Evolutionary conservation across 2,329 filamentous ascomycete genomes (phyloP).

Genomic region (Ophiosphaerella herpotricha): DNA sequence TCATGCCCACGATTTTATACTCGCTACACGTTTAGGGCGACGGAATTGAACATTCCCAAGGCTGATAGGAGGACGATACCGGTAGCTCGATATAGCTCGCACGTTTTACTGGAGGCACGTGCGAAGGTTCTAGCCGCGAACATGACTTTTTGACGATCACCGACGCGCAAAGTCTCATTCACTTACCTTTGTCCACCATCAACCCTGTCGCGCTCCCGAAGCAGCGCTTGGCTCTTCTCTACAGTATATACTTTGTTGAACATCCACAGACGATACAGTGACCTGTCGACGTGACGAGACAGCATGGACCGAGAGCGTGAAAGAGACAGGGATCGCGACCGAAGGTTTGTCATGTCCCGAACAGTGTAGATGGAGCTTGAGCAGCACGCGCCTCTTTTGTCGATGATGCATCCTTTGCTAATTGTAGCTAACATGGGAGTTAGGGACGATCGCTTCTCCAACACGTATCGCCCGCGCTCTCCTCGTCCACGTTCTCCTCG

Average conservation of each 20-base stretch:
- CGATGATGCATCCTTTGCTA: not conserved
- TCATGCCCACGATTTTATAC: too few relatives aligned
- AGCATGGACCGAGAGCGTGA: slow-evolving; percentile 47
- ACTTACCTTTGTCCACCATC: slow-evolving; percentile 6
- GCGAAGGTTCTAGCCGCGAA: slow-evolving; percentile 24
- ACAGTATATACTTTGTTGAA: slow-evolving; percentile 2
- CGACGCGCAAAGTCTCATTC: slow-evolving; percentile 10
- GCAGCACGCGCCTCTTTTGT: slow-evolving; percentile 1
- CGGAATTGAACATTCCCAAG: not conserved
- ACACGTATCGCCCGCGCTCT: slow-evolving; percentile 45
- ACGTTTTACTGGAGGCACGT: slow-evolving; percentile 5
- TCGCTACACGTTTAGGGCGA: not conserved
- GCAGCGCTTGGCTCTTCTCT: slow-evolving; percentile 1
- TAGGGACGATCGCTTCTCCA: slow-evolving; percentile 45
- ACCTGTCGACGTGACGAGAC: slow-evolving; percentile 4
- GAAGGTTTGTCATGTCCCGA: slow-evolving; percentile 47
- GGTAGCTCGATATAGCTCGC: not conserved
- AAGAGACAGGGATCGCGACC: slow-evolving; percentile 48
- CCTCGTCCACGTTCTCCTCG: slow-evolving; percentile 37
- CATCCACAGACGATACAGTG: not conserved
- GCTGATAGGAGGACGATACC: not conserved
- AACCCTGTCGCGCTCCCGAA: not conserved
- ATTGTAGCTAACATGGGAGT: slow-evolving; percentile 13
- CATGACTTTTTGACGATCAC: slow-evolving; percentile 33
- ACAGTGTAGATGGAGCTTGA: slow-evolving; percentile 10